Percentiles rank a stretch among this genome's conserved stretches.
These are phyloP conservation scores for Auricularia sp. DNA, from an alignment of 768 basidiomycete genomes.

Conservation along the genomic window DNA sequence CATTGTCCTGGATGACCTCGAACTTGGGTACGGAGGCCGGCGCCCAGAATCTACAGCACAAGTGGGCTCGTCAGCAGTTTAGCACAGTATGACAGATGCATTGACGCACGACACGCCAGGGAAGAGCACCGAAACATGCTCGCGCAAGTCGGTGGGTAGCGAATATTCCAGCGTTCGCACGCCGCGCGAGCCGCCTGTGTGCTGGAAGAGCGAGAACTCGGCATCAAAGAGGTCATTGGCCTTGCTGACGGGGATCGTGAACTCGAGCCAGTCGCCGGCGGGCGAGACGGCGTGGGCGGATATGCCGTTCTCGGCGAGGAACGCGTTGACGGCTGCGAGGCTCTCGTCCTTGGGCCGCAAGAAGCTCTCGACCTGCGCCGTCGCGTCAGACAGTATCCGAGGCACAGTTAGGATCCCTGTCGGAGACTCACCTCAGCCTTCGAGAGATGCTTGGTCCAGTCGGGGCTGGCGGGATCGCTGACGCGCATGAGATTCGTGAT, in stretches of 20 bases:
- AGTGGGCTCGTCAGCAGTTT: not conserved
- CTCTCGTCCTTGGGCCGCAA: constrained; percentile 5
- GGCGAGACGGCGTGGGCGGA: not conserved
- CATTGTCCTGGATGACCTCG: not conserved
- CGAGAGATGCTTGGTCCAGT: not conserved
- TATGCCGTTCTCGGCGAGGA: constrained; percentile 4
- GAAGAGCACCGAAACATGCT: constrained; percentile 13
- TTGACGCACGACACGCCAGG: not conserved
- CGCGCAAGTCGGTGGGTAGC: constrained; percentile 22
- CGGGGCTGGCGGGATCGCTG: not conserved
- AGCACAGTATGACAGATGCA: not conserved
- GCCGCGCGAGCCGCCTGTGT: constrained; percentile 17
- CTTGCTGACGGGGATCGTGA: constrained; percentile 22
- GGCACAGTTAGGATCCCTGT: too few species aligned
- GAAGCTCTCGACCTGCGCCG: constrained; percentile 6
- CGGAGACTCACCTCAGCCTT: not conserved
- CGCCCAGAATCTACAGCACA: not conserved
- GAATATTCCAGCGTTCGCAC: constrained; percentile 29
- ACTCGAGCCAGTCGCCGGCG: constrained; percentile 25
- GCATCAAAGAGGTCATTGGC: constrained; percentile 27
- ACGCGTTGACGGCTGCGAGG: constrained; percentile 4
- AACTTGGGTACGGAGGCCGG: not conserved
- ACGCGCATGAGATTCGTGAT: constrained; percentile 2
- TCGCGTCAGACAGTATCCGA: not conserved
- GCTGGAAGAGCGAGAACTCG: constrained; percentile 24